Evolutionary conservation across 2,329 filamentous ascomycete genomes (phyloP).

Genomic region (Exophiala calicioides): DNA sequence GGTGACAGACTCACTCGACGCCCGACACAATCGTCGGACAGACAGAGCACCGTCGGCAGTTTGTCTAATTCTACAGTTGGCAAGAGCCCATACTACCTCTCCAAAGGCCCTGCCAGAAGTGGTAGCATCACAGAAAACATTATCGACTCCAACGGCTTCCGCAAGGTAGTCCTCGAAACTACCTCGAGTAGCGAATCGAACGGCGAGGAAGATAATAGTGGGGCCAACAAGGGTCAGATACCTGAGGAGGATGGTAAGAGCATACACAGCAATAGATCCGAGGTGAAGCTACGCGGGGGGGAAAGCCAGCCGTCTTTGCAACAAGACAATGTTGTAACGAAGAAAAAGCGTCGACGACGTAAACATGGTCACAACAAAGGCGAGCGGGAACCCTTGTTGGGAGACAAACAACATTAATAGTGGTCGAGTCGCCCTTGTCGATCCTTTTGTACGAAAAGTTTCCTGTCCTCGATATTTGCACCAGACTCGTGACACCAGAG

Average conservation of each 20-base stretch:
- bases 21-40: slow-evolving; percentile 17
- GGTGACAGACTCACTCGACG: slow-evolving; percentile 12
- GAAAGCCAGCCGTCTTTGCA: slow-evolving; percentile 1
- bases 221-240: slow-evolving; percentile 19
- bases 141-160: slow-evolving; percentile 71
- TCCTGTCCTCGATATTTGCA: not conserved
- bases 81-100: slow-evolving; percentile 39
- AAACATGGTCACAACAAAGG: slow-evolving; percentile 21
- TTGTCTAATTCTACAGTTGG: slow-evolving; percentile 32
- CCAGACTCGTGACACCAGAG: too few relatives aligned
- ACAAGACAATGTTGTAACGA: slow-evolving; percentile 15
- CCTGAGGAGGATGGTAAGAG: slow-evolving; percentile 5
- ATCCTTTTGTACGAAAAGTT: not conserved
- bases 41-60: slow-evolving; percentile 29
- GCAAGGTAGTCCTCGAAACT: slow-evolving; percentile 74
- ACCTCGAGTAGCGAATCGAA: slow-evolving; percentile 58
- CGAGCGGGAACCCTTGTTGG: slow-evolving; percentile 24
- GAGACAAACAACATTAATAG: slow-evolving; percentile 12
- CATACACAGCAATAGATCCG: not conserved
- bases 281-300: slow-evolving; percentile 8
- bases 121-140: slow-evolving; percentile 79
- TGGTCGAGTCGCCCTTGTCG: not conserved
- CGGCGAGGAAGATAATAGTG: slow-evolving; percentile 31
- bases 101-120: slow-evolving; percentile 61
- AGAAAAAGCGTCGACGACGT: slow-evolving; percentile 24